Conservation (phyloP, 1,139 yeast species). For the Tardiomyces depauwii region DNA sequence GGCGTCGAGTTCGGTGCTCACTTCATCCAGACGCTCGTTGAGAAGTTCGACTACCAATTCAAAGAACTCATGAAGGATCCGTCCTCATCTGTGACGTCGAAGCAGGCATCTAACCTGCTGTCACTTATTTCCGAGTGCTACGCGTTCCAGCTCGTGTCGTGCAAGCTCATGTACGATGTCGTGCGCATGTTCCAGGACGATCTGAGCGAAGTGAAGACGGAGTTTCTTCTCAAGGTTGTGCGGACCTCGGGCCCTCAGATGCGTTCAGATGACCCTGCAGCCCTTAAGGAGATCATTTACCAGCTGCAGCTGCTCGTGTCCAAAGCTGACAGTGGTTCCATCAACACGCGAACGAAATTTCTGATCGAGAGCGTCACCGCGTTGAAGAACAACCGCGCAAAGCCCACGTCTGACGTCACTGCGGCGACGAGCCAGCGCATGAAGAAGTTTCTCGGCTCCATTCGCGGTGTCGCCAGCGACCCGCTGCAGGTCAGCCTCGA, state of each 20-base stretch:
- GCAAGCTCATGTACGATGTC: conserved; percentile 67
- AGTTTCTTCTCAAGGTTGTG: conserved; percentile 58
- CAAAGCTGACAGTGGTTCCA: conserved; percentile 27
- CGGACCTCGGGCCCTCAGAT: conserved; percentile 74
- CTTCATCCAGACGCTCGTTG: conserved; percentile 70
- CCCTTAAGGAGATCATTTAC: conserved; percentile 68
- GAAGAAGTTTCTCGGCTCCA: conserved; percentile 53
- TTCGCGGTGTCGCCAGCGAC: conserved; percentile 38
- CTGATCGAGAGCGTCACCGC: conserved; percentile 77
- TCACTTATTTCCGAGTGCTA: conserved; percentile 69
- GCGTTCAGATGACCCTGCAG: conserved; percentile 80
- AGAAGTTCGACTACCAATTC: conserved; percentile 38
- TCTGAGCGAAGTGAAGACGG: conserved; percentile 65
- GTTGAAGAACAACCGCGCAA: conserved; percentile 74
- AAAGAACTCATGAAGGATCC: conserved; percentile 7
- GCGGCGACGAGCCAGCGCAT: conserved; percentile 44
- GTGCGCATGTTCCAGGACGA: conserved; percentile 45
- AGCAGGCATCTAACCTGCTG: conserved; percentile 59
- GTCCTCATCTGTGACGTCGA: conserved; percentile 26
- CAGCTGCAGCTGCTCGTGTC: conserved; percentile 40
- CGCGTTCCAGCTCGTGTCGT: conserved; percentile 63
- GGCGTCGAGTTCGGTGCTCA: conserved; percentile 90
- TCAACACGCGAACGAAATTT: conserved; percentile 64
- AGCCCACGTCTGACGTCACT: conserved; percentile 37
- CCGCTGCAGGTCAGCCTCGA: conserved; percentile 76